phyloP scores from a whole-genome alignment of 345 rosid genomes.

The Dipteronia sinensis region DNA sequence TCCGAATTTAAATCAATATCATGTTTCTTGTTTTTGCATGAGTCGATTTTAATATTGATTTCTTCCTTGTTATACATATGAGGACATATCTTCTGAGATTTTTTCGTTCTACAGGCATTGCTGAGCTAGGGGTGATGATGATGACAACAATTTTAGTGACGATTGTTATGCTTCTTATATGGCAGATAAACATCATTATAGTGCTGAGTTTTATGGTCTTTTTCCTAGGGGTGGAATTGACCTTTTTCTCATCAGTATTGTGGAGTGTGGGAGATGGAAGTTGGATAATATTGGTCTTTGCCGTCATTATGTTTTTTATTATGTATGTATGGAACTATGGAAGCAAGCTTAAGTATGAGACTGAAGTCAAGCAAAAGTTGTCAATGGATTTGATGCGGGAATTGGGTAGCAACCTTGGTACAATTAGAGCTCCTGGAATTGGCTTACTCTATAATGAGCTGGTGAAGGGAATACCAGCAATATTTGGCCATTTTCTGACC shows the following conservation, averaged over 20 bases:
- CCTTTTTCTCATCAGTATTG: conserved; percentile 85
- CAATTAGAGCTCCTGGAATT: conserved; percentile 97
- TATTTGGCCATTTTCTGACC: conserved; percentile 94
- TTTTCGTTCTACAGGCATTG: conserved; percentile 67
- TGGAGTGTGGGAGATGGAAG: conserved; percentile 85
- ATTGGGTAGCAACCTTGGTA: conserved; percentile 92
- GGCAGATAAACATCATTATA: conserved; percentile 90
- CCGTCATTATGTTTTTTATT: conserved; percentile 79
- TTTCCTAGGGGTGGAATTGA: conserved; percentile 83
- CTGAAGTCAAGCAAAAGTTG: conserved; percentile 92
- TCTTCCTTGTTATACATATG: neutral
- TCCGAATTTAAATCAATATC: neutral
- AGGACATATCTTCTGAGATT: conserved; percentile 27
- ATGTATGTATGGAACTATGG: conserved; percentile 98
- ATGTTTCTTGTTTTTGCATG: neutral
- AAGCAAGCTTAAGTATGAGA: conserved; percentile 94
- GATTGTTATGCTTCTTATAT: conserved; percentile 95
- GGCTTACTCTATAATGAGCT: conserved; percentile 95
- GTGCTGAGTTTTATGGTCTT: conserved; percentile 66
- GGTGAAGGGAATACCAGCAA: conserved; percentile 92
- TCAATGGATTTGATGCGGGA: conserved; percentile 93
- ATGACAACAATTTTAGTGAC: conserved; percentile 92
- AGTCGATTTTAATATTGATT: neutral
- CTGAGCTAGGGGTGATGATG: conserved; percentile 99
- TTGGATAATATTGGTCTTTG: conserved; percentile 92